Percentiles rank a stretch among this genome's conserved stretches.
These are phyloP conservation scores for Solanum appendiculatum DNA, from an alignment of 257 asterid species.

Conservation along the genomic window DNA sequence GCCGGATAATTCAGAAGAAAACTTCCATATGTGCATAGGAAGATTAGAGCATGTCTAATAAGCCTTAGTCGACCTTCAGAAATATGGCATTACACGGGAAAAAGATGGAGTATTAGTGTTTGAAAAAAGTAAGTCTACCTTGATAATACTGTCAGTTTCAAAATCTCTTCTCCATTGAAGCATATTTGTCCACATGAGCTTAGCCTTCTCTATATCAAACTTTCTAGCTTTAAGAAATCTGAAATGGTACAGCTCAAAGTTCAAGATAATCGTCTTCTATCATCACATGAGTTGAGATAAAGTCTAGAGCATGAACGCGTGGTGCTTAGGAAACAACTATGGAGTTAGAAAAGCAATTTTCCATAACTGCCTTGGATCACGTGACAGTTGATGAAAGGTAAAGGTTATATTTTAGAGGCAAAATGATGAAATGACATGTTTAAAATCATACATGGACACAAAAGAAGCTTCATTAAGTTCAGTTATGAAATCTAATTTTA, in stretches of 20 bases:
- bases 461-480: background rate
- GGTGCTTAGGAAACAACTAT: background rate
- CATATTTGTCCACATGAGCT: conserved; percentile 75
- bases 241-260: conserved; percentile 3
- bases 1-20: background rate
- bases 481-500: background rate
- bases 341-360: background rate
- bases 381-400: background rate
- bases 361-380: background rate
- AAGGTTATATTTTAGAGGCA: background rate
- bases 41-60: background rate
- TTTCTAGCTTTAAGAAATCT: conserved; percentile 79
- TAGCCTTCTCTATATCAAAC: conserved; percentile 46
- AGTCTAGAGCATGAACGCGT: background rate
- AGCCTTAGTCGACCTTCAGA: background rate
- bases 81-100: background rate
- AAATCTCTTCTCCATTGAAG: conserved; percentile 65
- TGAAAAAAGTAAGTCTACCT: conserved; percentile 24
- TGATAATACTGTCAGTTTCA: conserved; percentile 52
- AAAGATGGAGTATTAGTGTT: background rate
- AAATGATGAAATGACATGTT: background rate
- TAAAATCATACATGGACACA: background rate
- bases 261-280: background rate
- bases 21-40: background rate
- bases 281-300: background rate